Evolutionary conservation across 257 asterid genomes (phyloP), one percentile per base, ranked within the genome.

Genomic region (Capsicum rhomboideum): DNA sequence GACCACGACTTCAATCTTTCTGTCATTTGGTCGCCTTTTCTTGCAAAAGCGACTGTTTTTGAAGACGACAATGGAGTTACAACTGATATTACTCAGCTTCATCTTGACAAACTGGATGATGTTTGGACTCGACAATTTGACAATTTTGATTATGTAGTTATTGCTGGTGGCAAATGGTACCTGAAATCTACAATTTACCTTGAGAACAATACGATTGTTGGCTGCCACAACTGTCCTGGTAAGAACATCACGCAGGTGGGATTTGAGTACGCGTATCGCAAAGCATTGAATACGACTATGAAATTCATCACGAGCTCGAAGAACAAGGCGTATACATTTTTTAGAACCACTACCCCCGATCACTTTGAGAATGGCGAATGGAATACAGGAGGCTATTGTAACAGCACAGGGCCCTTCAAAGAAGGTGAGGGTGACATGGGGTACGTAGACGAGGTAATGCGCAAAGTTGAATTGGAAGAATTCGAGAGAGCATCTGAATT

Each of bases 311-410:
- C 64, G 0, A 61, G 63, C 58, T 74, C 91, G 2, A 86, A 87
- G 13, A 89, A 83, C 64, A 88, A 87, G 84, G 92, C 80, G 1
- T 17, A 82, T 6, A 37, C 89, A 6, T 84, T 91, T 78, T 84
- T 93, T 40, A 89, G 98, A 87, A 91, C 96, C 1, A 83, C 89
- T 9, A 88, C 97, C 0, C 97, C 98, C 0, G 95, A 90, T 40
- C 98, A 95, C 89, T 95, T 92, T 79, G 98, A 95, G 86, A 90
- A 91, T 1, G 98, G 96, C 0, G 93, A 87, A 53, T 93, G 98
- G 96, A 82, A 92, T 86, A 66, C 88, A 0, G 97, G 97, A 0
- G 98, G 98, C 1, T 92, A 91, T 34, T 93, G 98, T 82, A 91
- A 91, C 85, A 81, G 94, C 82, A 91, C 97, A 4, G 46, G 50